Evolutionary conservation across 192 early-diverging fungal genomes (phyloP), one percentile per base, ranked within the genome.

Genomic region (Coemansia sp.): DNA sequence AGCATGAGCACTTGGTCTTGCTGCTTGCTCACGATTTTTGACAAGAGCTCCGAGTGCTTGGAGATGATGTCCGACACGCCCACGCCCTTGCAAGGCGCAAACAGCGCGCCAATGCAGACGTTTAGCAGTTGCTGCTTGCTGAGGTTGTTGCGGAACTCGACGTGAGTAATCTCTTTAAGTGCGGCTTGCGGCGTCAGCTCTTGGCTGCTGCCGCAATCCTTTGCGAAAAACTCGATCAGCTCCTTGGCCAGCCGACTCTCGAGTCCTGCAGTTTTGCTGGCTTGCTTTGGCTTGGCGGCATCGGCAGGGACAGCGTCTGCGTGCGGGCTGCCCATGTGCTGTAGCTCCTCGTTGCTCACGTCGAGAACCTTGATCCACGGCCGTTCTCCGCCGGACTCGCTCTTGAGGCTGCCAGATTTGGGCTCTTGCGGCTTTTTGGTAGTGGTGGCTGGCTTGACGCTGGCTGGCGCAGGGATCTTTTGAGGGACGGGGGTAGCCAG

Each of bases 121-220:
- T 83, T 84, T 37, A 93, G 86, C 29, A 95, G 68, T 73, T 94
- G 91, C 51, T 85, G 87, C 81, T 95, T 95, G 59, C 85, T 82
- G 62, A 95, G 74, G 64, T 89, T 89, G 73, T 95, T 87, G 41
- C 90, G 88, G 83, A 94, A 94, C 78, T 95, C 94, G 8, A 93
- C 60, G 14, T 91, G 88, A 4, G 92, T 95, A 37, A 94, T 86
- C 65, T 95, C 91, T 65, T 94, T 94, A 45, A 91, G 83, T 69
- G 89, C 86, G 3, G 86, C 86, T 7, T 85, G 75, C 38, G 86
- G 60, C 17, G 77, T 43, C 1, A 58, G 59, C 51, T 40, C 43
- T 20, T 68, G 31, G 42, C 47, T 56, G 12, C 43, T 42, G 37
- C 25, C 39, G 32, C 38, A 58, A 32, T 64, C 70, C 17, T 15